A percentile compares a stretch with the other conserved stretches of the same genome.
Conservation (phyloP, 345 rosid genomes). For the Reutealis trisperma region DNA sequence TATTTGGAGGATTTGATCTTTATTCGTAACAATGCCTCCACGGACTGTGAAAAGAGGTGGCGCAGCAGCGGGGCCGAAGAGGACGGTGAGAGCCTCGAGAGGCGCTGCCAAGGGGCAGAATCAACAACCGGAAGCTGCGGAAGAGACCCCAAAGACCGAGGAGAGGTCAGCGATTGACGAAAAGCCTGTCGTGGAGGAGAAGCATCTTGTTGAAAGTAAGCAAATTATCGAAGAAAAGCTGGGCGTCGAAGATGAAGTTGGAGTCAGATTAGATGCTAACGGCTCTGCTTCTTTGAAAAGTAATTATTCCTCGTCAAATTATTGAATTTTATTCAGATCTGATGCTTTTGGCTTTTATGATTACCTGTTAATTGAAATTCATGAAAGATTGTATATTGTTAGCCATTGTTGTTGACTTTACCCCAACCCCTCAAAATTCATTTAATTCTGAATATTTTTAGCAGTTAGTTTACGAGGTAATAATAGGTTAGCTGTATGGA, state of each 20-base stretch:
- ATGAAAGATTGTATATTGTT: conserved; percentile 6
- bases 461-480: neutral
- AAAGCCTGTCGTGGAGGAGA: conserved; percentile 14
- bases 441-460: neutral
- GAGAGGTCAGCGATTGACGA: conserved; percentile 37
- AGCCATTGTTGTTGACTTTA: too few relatives aligned
- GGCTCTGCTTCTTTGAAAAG: conserved; percentile 34
- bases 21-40: conserved; percentile 61
- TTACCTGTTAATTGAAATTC: neutral
- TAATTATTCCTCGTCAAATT: conserved; percentile 31
- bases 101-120: conserved; percentile 49
- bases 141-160: conserved; percentile 23
- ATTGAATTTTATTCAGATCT: neutral
- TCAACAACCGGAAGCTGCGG: conserved; percentile 33
- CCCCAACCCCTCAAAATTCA: too few relatives aligned
- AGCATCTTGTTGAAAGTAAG: conserved; percentile 7
- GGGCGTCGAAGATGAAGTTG: conserved; percentile 26
- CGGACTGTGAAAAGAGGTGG: conserved; percentile 69
- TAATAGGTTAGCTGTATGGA: neutral
- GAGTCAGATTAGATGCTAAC: conserved; percentile 30
- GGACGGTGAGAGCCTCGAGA: conserved; percentile 52
- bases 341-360: neutral
- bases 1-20: neutral
- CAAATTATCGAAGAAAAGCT: conserved; percentile 23
- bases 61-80: conserved; percentile 48